These are phyloP conservation scores for Pseudonectria buxi DNA, from an alignment of 2,329 filamentous ascomycete species.

Conservation along the genomic window DNA sequence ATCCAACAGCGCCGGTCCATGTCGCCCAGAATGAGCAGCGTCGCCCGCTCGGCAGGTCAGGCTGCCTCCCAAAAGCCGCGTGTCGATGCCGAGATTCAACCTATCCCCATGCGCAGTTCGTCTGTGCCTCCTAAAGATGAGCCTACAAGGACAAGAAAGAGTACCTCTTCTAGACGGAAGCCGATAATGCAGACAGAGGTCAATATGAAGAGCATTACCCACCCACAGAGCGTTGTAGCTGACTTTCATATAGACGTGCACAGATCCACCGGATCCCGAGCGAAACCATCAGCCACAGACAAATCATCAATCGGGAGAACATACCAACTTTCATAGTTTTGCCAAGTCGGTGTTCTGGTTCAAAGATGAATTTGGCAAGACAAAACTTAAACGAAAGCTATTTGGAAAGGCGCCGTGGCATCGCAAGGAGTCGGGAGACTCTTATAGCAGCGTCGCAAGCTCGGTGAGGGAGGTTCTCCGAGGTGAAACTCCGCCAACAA, in stretches of 20 bases:
- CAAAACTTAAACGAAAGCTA: constrained; percentile 28
- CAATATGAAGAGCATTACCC: too few relatives aligned
- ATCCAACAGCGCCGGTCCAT: constrained; percentile 5
- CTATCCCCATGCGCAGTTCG: too few relatives aligned
- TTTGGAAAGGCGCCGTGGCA: constrained; percentile 37
- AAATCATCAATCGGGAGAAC: constrained; percentile 10
- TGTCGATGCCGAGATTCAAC: neutral
- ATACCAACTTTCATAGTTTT: constrained; percentile 11
- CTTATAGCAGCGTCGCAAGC: constrained; percentile 33
- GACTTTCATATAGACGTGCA: too few relatives aligned
- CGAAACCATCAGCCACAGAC: constrained; percentile 3
- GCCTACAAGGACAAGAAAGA: too few relatives aligned
- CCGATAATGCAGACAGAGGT: too few relatives aligned
- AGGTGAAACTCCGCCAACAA: constrained; percentile 28
- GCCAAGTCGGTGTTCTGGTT: constrained; percentile 21
- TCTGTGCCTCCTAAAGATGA: too few relatives aligned
- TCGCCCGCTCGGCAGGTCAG: neutral
- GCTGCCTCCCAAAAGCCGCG: neutral
- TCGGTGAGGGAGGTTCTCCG: constrained; percentile 34
- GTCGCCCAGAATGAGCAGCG: constrained; percentile 2
- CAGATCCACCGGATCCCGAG: constrained; percentile 11
- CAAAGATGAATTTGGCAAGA: constrained; percentile 25
- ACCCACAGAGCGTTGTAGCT: too few relatives aligned
- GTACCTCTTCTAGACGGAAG: too few relatives aligned
- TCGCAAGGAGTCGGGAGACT: constrained; percentile 32